A percentile compares a stretch with the other conserved stretches of the same genome.
These are phyloP conservation scores for Sarcomyxa edulis DNA, from an alignment of 768 basidiomycete genomes.

Conservation along the genomic window DNA sequence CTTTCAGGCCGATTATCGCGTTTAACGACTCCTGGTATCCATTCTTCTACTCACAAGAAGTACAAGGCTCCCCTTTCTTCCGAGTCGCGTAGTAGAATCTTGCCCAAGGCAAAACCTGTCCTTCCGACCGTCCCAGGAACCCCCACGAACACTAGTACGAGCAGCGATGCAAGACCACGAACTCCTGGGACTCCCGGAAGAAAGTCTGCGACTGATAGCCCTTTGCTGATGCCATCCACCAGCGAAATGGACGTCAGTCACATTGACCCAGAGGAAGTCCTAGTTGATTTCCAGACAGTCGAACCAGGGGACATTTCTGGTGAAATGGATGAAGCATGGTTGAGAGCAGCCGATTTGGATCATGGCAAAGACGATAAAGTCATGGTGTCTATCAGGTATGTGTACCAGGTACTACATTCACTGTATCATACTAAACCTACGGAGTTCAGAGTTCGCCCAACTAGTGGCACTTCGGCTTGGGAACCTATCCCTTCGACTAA, in stretches of 20 bases:
- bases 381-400: constrained; percentile 75
- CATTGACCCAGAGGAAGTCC: constrained; percentile 67
- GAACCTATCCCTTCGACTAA: constrained; percentile 34
- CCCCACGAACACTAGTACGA: constrained; percentile 36
- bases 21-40: constrained; percentile 30
- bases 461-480: constrained; percentile 53
- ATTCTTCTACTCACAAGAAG: constrained; percentile 49
- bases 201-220: constrained; percentile 40
- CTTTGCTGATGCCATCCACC: constrained; percentile 35
- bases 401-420: not conserved
- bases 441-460: constrained; percentile 55
- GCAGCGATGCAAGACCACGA: constrained; percentile 36
- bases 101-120: constrained; percentile 2
- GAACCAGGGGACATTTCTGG: constrained; percentile 64
- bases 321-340: constrained; percentile 58
- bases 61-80: constrained; percentile 51
- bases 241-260: constrained; percentile 76
- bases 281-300: constrained; percentile 71
- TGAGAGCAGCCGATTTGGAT: constrained; percentile 34
- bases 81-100: constrained; percentile 26
- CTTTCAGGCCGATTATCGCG: constrained; percentile 24
- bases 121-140: constrained; percentile 48
- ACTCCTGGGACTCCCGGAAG: constrained; percentile 49
- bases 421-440: no score
- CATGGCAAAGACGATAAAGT: constrained; percentile 82